phyloP scores from a whole-genome alignment of 495 filamentous ascomycete species.

The Penicillium pulvis region DNA sequence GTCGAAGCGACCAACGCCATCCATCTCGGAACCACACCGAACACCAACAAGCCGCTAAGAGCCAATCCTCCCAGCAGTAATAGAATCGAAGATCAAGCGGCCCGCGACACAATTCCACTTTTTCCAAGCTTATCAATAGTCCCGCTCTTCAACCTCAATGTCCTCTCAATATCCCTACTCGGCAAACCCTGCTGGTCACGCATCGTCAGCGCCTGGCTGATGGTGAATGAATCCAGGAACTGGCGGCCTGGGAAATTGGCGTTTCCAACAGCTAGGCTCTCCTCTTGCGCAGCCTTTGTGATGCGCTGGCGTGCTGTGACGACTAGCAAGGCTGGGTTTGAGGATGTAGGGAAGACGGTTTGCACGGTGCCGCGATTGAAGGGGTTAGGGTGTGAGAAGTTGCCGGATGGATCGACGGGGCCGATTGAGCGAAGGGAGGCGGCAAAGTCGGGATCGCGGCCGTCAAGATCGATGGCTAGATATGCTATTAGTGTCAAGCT shows the following conservation, averaged over 20 bases:
- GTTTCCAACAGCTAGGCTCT: conserved; percentile 48
- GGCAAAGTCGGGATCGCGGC: conserved; percentile 64
- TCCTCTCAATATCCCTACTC: conserved; percentile 58
- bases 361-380: conserved; percentile 25
- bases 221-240: conserved; percentile 63
- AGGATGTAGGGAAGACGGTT: conserved; percentile 50
- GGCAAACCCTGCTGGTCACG: conserved; percentile 55
- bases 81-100: conserved; percentile 7
- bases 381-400: conserved; percentile 58
- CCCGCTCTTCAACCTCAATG: conserved; percentile 59
- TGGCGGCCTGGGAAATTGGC: conserved; percentile 46
- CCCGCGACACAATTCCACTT: conserved; percentile 51
- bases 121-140: conserved; percentile 56
- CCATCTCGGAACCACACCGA: conserved; percentile 4
- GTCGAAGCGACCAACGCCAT: conserved; percentile 2
- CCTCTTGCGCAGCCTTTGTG: conserved; percentile 51
- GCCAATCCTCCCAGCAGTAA: neutral
- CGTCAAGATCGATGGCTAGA: conserved; percentile 66
- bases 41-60: conserved; percentile 3
- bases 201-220: conserved; percentile 62
- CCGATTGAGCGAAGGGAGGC: conserved; percentile 64
- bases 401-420: conserved; percentile 63
- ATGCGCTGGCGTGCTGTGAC: conserved; percentile 48
- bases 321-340: conserved; percentile 55
- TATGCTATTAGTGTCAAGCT: conserved; percentile 8